phyloP scores from a whole-genome alignment of 2,329 filamentous ascomycete species.

The Epichloe scottii region DNA sequence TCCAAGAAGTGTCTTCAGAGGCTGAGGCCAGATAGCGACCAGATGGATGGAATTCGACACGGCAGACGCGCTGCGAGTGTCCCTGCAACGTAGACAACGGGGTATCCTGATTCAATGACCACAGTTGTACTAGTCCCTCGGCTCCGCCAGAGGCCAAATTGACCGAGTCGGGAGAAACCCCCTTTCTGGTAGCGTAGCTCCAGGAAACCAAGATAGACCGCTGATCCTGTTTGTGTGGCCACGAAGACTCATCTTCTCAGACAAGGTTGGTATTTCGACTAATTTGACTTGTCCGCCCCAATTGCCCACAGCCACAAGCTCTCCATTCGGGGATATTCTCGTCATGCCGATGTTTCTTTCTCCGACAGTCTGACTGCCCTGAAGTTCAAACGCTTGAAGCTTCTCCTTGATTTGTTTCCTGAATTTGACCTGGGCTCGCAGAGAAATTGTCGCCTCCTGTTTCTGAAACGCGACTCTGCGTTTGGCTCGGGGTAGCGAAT shows the following conservation, averaged over 20 bases:
- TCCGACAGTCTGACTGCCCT: constrained; percentile 84
- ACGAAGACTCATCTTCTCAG: constrained; percentile 61
- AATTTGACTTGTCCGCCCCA: constrained; percentile 86
- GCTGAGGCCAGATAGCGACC: constrained; percentile 83
- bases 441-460: constrained; percentile 66
- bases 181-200: constrained; percentile 59
- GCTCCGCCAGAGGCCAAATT: constrained; percentile 87
- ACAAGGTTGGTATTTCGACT: constrained; percentile 69
- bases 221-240: constrained; percentile 85
- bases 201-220: constrained; percentile 82
- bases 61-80: constrained; percentile 76
- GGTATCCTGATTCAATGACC: constrained; percentile 78
- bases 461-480: constrained; percentile 65
- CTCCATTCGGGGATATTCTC: constrained; percentile 74
- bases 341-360: constrained; percentile 87
- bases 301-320: constrained; percentile 78
- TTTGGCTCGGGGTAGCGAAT: constrained; percentile 72
- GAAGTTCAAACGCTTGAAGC: constrained; percentile 73
- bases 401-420: constrained; percentile 79
- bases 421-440: constrained; percentile 86
- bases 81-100: constrained; percentile 72
- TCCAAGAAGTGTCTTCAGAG: constrained; percentile 93
- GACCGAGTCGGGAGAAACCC: constrained; percentile 57
- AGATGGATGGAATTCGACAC: constrained; percentile 89
- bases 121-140: constrained; percentile 77